Evolutionary conservation across 192 early-diverging fungal species (phyloP), one percentile per base, ranked within the genome.

Genomic region (Backusella liffmaniae): DNA sequence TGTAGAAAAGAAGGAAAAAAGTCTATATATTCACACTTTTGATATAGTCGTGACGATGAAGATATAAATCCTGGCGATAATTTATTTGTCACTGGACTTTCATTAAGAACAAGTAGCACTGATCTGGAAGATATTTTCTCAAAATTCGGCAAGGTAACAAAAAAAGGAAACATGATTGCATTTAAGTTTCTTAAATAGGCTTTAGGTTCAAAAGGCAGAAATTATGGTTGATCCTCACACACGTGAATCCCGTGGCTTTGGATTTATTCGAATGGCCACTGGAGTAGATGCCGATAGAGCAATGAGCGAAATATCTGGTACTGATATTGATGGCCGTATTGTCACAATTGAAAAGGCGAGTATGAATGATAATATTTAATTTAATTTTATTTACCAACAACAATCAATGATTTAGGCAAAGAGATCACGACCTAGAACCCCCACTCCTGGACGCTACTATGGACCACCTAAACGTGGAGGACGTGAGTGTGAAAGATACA

Each of bases 211-310:
- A 73, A 93, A 92, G 74, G 89, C 88, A 66, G 86, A 89, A 68
- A 87, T 93, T 69, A 92, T 94, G 90, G 86, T 86, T 76, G 94
- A 95, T 76, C 94, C 94, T 26, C 94, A 95, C 79, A 88, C 86
- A 21, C 85, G 87, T 30, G 92, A 94, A 66, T 95, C 94, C 34
- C 91, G 94, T 76, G 96, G 96, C 21, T 97, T 95, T 83, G 96
- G 94, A 2, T 97, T 98, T 79, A 92, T 96, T 59, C 92, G 88
- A 66, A 91, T 90, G 85, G 84, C 84, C 35, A 84, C 82, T 51
- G 36, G 80, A 37, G 90, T 90, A 15, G 89, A 89, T 46, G 95
- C 95, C 69, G 86, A 93, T 18, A 82, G 82, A 34, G 94, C 96
- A 53, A 88, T 93, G 72, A 77, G 88, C 16, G 87, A 78, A 37